These are phyloP conservation scores for Phytophthora palmivora DNA, from an alignment of 352 stramenopile genomes.

Conservation along the genomic window DNA sequence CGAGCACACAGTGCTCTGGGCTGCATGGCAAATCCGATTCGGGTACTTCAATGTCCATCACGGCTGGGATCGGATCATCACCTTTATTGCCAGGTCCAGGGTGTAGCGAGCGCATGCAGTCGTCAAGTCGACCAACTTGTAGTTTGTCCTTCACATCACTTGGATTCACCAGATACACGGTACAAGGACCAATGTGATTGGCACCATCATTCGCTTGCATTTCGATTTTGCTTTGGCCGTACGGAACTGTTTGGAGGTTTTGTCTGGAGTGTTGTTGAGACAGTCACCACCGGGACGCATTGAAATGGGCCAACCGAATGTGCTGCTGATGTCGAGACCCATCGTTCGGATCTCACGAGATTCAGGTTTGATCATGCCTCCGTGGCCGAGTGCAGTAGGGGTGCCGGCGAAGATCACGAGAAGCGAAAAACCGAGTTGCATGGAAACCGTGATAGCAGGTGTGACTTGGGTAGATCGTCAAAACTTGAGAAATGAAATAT, in stretches of 20 bases:
- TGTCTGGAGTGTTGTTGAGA: slow-evolving; percentile 40
- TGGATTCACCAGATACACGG: slow-evolving; percentile 44
- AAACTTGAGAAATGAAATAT: slow-evolving; percentile 22
- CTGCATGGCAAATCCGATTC: slow-evolving; percentile 33
- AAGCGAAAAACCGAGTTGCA: slow-evolving; percentile 5
- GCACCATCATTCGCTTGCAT: slow-evolving; percentile 52
- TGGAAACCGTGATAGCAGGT: slow-evolving; percentile 7
- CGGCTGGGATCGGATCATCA: slow-evolving; percentile 35
- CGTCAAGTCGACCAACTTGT: slow-evolving; percentile 39
- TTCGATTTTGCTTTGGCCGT: slow-evolving; percentile 42
- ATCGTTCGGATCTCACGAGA: slow-evolving; percentile 50
- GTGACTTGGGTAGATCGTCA: slow-evolving; percentile 3
- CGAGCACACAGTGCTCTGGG: slow-evolving; percentile 38
- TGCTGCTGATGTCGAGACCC: slow-evolving; percentile 43
- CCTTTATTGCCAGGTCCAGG: slow-evolving; percentile 37
- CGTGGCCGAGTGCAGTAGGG: slow-evolving; percentile 28
- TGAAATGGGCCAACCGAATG: slow-evolving; percentile 40
- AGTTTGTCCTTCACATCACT: slow-evolving; percentile 36
- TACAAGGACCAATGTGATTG: slow-evolving; percentile 53
- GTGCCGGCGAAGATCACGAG: slow-evolving; percentile 1
- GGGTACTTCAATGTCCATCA: slow-evolving; percentile 46
- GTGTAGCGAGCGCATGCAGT: slow-evolving; percentile 55
- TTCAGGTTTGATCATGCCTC: slow-evolving; percentile 42
- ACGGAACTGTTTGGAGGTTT: slow-evolving; percentile 37
- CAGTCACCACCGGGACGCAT: slow-evolving; percentile 47